Percentiles rank a stretch among this genome's conserved stretches.
Conservation (phyloP, 495 filamentous ascomycete genomes). For the Hyaloscypha variabilis region DNA sequence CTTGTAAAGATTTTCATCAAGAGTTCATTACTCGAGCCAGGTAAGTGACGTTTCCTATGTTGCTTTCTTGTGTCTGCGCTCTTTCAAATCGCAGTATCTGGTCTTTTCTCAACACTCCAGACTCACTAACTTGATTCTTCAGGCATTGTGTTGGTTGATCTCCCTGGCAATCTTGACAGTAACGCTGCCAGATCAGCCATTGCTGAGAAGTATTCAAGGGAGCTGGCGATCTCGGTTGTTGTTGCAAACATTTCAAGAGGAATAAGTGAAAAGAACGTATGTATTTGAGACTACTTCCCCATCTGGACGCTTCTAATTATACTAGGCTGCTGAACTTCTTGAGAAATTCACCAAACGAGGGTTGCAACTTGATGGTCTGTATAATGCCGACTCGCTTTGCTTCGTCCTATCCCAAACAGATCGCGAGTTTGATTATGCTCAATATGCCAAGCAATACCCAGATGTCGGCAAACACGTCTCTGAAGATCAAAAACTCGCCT, state of each 20-base stretch:
- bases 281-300: not conserved
- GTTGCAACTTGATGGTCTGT: constrained; percentile 22
- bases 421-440: not conserved
- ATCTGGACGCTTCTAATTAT: not conserved
- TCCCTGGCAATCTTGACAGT: constrained; percentile 65
- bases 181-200: constrained; percentile 67
- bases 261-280: constrained; percentile 9
- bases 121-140: too few relatives aligned
- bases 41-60: too few relatives aligned
- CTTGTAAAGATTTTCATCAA: constrained; percentile 64
- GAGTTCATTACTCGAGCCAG: constrained; percentile 49
- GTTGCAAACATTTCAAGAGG: constrained; percentile 13
- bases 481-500: not conserved
- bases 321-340: constrained; percentile 20
- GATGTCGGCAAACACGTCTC: not conserved
- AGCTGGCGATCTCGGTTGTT: constrained; percentile 23
- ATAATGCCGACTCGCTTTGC: constrained; percentile 11
- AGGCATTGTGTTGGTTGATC: constrained; percentile 68
- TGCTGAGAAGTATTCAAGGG: constrained; percentile 63
- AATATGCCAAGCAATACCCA: constrained; percentile 13
- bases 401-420: constrained; percentile 22
- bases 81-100: too few relatives aligned
- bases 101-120: too few relatives aligned
- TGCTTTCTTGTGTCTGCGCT: too few relatives aligned
- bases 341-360: constrained; percentile 13